Base-by-base conservation (phyloP, 2,329 filamentous ascomycete species). In the Alternaria atra region DNA sequence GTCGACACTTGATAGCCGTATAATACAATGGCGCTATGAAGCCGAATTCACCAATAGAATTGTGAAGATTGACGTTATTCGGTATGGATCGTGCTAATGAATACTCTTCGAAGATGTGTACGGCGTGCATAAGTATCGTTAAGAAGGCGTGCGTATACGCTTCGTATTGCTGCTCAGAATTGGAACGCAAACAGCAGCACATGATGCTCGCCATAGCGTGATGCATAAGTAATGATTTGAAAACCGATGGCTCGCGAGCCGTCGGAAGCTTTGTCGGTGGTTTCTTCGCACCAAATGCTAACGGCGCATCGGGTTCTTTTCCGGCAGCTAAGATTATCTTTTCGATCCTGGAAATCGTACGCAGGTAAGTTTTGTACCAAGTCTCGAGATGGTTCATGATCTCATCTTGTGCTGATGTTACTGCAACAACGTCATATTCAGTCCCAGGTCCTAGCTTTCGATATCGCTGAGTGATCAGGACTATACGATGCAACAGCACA, bases 1-100 rank as follows among this genome's bases (percentile, higher is more conserved):
- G 69, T 0, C 84, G 81, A 42, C 84, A 86, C 60, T 85, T 85
- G 4, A 82, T 55, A 0, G 81, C 83, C 3, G 51, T 43, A n/a
- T 55, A 55, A 10, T 55, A 59, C n/a, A 59, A 7, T 5, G 51
- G 43, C 3, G 56, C 42, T 9, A 59, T 48, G 8, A 55, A 55
- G n/a, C 56, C 56, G 9, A 30, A 55, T 5, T 59, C 82, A 74
- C 35, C 43, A 20, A 61, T 37, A 3, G 55, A 55, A 10, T 56
- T 10, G 2, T 57, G 15, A 2, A 60, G 42, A 6, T 60, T 53
- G 30, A 63, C 42, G 12, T 60, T 60, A 0, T 40, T 23, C 4
- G 42, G 60, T 35, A 60, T 44, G 7, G 35, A n/a, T 10, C 12
- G 13, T 10, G 43, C 50, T 8, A 51, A 6, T 1, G 23, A 3